Percentiles rank a stretch among this genome's conserved stretches.
These are phyloP conservation scores for Dipodascopsis uninucleata DNA, from an alignment of 805 yeast species.

Conservation along the genomic window DNA sequence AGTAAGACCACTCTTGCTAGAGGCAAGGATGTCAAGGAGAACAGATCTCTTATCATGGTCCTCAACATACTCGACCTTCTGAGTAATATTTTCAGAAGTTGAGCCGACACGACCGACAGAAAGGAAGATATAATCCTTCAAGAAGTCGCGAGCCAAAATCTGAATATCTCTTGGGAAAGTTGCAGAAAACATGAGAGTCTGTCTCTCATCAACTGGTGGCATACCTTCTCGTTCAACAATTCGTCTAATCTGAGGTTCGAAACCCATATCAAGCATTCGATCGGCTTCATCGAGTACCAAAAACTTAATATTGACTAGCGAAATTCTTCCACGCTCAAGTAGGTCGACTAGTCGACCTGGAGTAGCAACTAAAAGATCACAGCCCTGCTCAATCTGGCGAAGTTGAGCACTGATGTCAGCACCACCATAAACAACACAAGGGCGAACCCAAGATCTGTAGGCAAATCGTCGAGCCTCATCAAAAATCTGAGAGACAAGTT, in stretches of 20 bases:
- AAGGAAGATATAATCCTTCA: conserved; percentile 90
- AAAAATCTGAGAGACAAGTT: conserved; percentile 91
- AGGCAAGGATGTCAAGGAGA: conserved; percentile 75
- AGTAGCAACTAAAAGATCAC: conserved; percentile 95
- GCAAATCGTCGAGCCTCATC: conserved; percentile 95
- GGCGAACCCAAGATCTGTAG: conserved; percentile 97
- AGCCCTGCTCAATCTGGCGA: conserved; percentile 84
- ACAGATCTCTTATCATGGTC: conserved; percentile 88
- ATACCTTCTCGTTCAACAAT: conserved; percentile 97
- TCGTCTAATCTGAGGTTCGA: conserved; percentile 98
- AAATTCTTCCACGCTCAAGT: conserved; percentile 90
- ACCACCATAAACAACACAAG: conserved; percentile 98
- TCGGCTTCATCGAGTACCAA: conserved; percentile 98
- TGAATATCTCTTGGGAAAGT: conserved; percentile 99
- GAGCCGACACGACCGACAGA: conserved; percentile 99
- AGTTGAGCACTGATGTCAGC: conserved; percentile 87
- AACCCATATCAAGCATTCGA: conserved; percentile 99
- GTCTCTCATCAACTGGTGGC: conserved; percentile 89
- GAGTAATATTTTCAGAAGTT: conserved; percentile 97
- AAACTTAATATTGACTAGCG: conserved; percentile 84
- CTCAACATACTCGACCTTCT: conserved; percentile 87
- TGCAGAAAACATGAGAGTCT: conserved; percentile 97
- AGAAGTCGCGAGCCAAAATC: conserved; percentile 93
- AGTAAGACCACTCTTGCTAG: conserved; percentile 80
- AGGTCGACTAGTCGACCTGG: conserved; percentile 98